These are phyloP conservation scores for Hordeum pubiflorum DNA, from an alignment of 202 grass and related monocot species.

Conservation along the genomic window DNA sequence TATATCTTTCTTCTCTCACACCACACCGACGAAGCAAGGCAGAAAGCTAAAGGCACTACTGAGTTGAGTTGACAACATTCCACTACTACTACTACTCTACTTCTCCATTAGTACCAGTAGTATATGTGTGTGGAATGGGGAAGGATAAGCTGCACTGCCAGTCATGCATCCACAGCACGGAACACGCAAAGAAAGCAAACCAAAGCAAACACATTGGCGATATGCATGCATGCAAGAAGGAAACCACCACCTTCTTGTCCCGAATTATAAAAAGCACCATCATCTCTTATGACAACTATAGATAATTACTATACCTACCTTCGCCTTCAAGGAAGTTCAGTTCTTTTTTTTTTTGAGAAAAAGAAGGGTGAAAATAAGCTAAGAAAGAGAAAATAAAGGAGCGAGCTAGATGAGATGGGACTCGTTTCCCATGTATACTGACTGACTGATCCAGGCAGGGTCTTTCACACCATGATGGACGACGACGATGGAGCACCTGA, in stretches of 20 bases:
- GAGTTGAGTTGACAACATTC: slow-evolving; percentile 7
- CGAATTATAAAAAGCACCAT: slow-evolving; percentile 22
- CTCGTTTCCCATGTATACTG: slow-evolving; percentile 36
- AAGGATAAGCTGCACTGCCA: not conserved
- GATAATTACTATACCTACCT: slow-evolving; percentile 74
- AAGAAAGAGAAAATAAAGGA: slow-evolving; percentile 1
- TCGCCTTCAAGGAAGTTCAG: slow-evolving; percentile 56
- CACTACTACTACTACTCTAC: slow-evolving; percentile 6
- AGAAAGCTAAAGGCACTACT: not conserved
- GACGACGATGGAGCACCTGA: not conserved
- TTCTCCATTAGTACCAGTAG: not conserved
- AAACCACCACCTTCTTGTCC: slow-evolving; percentile 22
- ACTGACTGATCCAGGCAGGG: not conserved
- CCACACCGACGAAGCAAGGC: not conserved
- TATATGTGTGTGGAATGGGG: not conserved
- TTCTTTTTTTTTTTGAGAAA: slow-evolving; percentile 18
- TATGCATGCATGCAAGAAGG: not conserved
- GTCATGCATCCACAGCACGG: not conserved
- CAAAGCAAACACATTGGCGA: not conserved
- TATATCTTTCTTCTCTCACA: not conserved
- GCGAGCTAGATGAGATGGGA: slow-evolving; percentile 28
- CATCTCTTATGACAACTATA: slow-evolving; percentile 37
- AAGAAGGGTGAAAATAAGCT: slow-evolving; percentile 36
- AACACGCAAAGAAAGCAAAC: not conserved
- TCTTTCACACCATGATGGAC: not conserved